Percentiles rank a stretch among this genome's conserved stretches.
phyloP scores from a whole-genome alignment of 805 yeast genomes.

The Metschnikowia picachoensis region DNA sequence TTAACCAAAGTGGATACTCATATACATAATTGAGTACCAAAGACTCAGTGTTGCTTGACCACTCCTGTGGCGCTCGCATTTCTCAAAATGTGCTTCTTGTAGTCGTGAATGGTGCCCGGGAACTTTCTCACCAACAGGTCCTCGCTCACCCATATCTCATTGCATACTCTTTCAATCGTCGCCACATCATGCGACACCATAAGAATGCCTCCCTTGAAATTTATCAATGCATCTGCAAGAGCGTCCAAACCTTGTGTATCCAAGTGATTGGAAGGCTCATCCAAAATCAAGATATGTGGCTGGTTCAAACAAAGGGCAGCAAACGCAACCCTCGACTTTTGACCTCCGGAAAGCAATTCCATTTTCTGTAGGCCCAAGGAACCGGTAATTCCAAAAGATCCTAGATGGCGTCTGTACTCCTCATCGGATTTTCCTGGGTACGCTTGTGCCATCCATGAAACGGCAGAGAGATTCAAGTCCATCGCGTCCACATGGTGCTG shows the following conservation, averaged over 20 bases:
- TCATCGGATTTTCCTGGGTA: slow-evolving; percentile 95
- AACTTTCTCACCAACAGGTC: slow-evolving; percentile 74
- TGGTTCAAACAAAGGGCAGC: slow-evolving; percentile 87
- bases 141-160: slow-evolving; percentile 95
- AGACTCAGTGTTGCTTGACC: slow-evolving; percentile 67
- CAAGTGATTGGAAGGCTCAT: slow-evolving; percentile 97
- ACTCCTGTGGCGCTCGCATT: slow-evolving; percentile 84
- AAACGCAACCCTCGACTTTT: slow-evolving; percentile 96
- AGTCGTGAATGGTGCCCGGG: slow-evolving; percentile 79
- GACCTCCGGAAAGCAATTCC: slow-evolving; percentile 93
- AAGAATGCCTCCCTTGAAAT: slow-evolving; percentile 90
- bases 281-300: slow-evolving; percentile 89
- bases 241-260: slow-evolving; percentile 99
- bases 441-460: slow-evolving; percentile 85
- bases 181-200: slow-evolving; percentile 98
- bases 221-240: slow-evolving; percentile 78
- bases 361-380: slow-evolving; percentile 88
- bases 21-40: too few relatives aligned
- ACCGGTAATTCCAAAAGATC: slow-evolving; percentile 96
- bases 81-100: slow-evolving; percentile 80
- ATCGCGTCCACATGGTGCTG: slow-evolving; percentile 98
- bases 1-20: too few relatives aligned
- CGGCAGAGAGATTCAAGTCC: slow-evolving; percentile 84
- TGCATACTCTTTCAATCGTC: slow-evolving; percentile 82
- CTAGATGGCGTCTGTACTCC: slow-evolving; percentile 94